These are phyloP conservation scores for Hygrocybe punicea DNA, from an alignment of 768 basidiomycete species.

Conservation along the genomic window DNA sequence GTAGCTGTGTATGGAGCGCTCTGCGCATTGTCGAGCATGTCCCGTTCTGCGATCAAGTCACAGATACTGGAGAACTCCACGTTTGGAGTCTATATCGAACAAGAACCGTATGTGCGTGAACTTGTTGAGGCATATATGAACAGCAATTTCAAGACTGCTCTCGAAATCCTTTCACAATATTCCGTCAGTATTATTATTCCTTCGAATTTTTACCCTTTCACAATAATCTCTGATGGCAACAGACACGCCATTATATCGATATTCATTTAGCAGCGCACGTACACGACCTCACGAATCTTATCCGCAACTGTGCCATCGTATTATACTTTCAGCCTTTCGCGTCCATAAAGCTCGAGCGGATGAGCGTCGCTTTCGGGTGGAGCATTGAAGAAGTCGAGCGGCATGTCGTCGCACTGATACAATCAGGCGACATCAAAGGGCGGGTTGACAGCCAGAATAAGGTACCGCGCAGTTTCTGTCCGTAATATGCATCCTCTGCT, in stretches of 20 bases:
- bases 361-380: constrained; percentile 87
- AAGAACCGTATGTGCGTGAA: constrained; percentile 83
- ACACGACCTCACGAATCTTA: constrained; percentile 56
- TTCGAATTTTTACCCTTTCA: neutral
- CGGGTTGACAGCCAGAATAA: constrained; percentile 89
- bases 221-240: neutral
- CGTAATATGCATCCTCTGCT: neutral
- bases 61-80: constrained; percentile 64
- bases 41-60: constrained; percentile 65
- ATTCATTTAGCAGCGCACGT: constrained; percentile 74
- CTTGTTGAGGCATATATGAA: constrained; percentile 81
- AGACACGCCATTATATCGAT: constrained; percentile 78
- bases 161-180: constrained; percentile 68
- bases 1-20: constrained; percentile 84
- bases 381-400: constrained; percentile 64
- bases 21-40: constrained; percentile 75
- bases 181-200: constrained; percentile 47
- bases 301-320: constrained; percentile 75
- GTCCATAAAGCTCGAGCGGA: constrained; percentile 76
- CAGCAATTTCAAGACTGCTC: constrained; percentile 80
- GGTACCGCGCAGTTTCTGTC: constrained; percentile 35
- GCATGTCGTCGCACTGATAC: constrained; percentile 75
- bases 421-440: constrained; percentile 71
- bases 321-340: constrained; percentile 91
- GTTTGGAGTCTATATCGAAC: constrained; percentile 77